phyloP scores from a whole-genome alignment of 2,329 filamentous ascomycete genomes.

The Aspergillus aculeatinus region DNA sequence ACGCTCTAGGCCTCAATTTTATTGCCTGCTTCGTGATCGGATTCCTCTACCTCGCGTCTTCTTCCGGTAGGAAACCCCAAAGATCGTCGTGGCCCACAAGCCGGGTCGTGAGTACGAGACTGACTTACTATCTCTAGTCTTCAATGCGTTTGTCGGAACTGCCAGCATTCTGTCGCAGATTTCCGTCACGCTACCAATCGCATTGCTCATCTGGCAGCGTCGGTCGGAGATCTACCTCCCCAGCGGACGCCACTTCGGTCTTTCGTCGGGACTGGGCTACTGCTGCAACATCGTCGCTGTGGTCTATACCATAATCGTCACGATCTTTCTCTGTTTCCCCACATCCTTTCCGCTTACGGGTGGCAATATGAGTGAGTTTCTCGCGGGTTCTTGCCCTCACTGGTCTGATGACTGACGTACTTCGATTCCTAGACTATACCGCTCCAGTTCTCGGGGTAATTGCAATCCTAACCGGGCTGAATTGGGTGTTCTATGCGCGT shows the following conservation, averaged over 20 bases:
- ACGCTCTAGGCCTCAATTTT: conserved; percentile 19
- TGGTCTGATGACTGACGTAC: no score
- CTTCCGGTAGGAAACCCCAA: conserved; percentile 14
- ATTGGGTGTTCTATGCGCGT: no score
- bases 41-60: conserved; percentile 24
- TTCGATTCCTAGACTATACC: no score
- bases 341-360: conserved; percentile 17
- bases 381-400: no score
- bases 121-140: conserved; percentile 9
- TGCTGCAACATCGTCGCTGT: conserved; percentile 13
- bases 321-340: conserved; percentile 25
- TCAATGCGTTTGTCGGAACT: conserved; percentile 25
- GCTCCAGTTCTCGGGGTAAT: no score
- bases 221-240: conserved; percentile 17
- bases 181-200: conserved; percentile 22
- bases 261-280: conserved; percentile 17
- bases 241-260: conserved; percentile 12
- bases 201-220: conserved; percentile 17
- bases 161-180: conserved; percentile 25
- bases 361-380: conserved; percentile 25
- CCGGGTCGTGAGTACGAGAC: no score
- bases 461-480: no score
- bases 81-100: no score
- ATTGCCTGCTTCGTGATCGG: conserved; percentile 19
- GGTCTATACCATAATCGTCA: conserved; percentile 20